These are phyloP conservation scores for Lagenaria siceraria DNA, from an alignment of 306 rosid genomes.

Conservation along the genomic window DNA sequence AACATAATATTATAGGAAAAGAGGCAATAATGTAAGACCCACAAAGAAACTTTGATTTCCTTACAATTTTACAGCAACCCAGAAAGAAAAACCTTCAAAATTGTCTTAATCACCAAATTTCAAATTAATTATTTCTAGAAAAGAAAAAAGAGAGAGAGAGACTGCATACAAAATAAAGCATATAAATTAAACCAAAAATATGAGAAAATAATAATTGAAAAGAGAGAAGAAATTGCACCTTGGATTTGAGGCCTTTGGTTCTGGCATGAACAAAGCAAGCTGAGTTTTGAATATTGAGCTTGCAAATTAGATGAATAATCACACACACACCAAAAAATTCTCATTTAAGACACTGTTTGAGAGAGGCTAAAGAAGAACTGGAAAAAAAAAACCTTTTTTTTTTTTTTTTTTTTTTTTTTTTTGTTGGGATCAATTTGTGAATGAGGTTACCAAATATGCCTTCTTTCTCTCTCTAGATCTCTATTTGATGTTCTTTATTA, in stretches of 20 bases:
- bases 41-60: neutral
- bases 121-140: too few species aligned
- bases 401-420: neutral
- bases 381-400: neutral
- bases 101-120: neutral
- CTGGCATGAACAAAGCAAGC: slow-evolving; percentile 74
- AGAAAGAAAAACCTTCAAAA: neutral
- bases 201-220: neutral
- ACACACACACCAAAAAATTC: slow-evolving; percentile 18
- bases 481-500: slow-evolving; percentile 38
- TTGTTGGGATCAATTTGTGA: slow-evolving; percentile 11
- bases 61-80: neutral
- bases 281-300: slow-evolving; percentile 31
- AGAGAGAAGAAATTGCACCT: slow-evolving; percentile 31
- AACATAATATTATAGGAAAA: too few species aligned
- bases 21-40: neutral
- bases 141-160: too few species aligned
- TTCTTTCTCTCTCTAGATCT: slow-evolving; percentile 20
- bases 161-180: too few species aligned
- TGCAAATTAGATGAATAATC: slow-evolving; percentile 13
- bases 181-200: too few species aligned
- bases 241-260: slow-evolving; percentile 57
- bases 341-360: slow-evolving; percentile 38
- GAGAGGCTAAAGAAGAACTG: neutral
- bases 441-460: slow-evolving; percentile 26